A percentile compares a stretch with the other conserved stretches of the same genome.
These are phyloP conservation scores for Heliosperma pusillum DNA, from an alignment of 148 eudicot genomes.

Conservation along the genomic window DNA sequence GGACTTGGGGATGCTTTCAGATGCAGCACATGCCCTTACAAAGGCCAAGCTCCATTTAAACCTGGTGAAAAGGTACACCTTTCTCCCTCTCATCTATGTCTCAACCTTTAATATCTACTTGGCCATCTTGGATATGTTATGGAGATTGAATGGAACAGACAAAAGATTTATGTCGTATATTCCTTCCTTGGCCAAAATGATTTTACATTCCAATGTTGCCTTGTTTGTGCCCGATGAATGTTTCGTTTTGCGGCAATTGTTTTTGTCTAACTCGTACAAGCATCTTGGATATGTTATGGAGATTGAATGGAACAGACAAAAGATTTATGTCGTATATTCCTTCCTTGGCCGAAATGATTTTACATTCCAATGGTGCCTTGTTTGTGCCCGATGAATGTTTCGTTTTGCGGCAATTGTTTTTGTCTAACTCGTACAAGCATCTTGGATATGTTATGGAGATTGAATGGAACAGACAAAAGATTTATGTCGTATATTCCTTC, in stretches of 20 bases:
- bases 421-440: background rate
- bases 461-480: background rate
- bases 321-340: background rate
- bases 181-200: background rate
- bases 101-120: background rate
- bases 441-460: background rate
- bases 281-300: background rate
- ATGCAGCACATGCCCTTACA: slow-evolving; percentile 88
- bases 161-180: background rate
- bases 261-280: background rate
- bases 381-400: background rate
- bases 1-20: slow-evolving; percentile 96
- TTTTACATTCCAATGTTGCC: background rate
- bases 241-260: background rate
- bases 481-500: background rate
- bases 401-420: background rate
- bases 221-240: background rate
- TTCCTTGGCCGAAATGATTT: background rate
- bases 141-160: background rate
- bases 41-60: slow-evolving; percentile 86
- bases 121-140: background rate
- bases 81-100: background rate
- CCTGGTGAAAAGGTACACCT: slow-evolving; percentile 78
- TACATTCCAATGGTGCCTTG: background rate
- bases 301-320: background rate